A percentile compares a stretch with the other conserved stretches of the same genome.
Evolutionary conservation across 495 filamentous ascomycete species (phyloP).

Genomic region (Xylaria longipes): DNA sequence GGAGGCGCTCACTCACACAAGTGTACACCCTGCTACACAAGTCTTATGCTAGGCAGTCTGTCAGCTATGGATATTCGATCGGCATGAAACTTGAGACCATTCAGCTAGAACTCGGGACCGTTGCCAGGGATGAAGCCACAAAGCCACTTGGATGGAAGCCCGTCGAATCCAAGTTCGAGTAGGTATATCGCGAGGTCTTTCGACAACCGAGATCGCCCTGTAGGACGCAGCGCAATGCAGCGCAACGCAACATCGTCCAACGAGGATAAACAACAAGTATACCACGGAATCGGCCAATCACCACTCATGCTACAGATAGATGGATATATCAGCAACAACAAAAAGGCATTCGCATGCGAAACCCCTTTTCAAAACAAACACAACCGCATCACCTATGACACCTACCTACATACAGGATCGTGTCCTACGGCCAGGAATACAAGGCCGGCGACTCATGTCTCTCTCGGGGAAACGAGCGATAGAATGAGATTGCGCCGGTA

Average conservation of each 20-base stretch:
- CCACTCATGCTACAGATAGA: background rate
- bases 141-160: background rate
- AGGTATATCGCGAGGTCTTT: background rate
- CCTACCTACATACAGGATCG: background rate
- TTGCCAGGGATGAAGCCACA: background rate
- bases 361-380: background rate
- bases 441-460: background rate
- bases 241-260: background rate
- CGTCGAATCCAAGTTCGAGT: background rate
- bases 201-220: background rate
- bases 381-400: background rate
- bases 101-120: background rate
- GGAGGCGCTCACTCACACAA: background rate
- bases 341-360: background rate
- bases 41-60: conserved; percentile 1
- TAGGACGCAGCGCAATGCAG: conserved; percentile 5
- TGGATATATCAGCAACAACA: background rate
- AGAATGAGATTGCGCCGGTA: background rate
- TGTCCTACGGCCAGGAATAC: background rate
- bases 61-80: background rate
- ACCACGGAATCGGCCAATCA: background rate
- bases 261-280: background rate
- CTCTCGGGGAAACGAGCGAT: background rate
- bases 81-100: background rate
- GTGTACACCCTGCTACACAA: background rate